Conservation (phyloP, 2,329 filamentous ascomycete genomes). For the Exophiala oligosperma region DNA sequence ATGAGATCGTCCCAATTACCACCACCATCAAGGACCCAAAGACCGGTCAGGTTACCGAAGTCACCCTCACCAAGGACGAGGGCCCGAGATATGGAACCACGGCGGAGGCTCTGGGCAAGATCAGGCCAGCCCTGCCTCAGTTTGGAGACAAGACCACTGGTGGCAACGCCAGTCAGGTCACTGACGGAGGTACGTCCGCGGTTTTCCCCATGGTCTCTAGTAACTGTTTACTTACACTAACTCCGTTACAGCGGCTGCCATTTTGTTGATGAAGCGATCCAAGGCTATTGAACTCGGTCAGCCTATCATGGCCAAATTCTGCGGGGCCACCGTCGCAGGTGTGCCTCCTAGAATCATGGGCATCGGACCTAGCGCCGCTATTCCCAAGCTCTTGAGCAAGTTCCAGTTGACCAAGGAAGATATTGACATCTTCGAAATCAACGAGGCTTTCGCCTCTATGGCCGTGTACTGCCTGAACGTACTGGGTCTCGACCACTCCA, state of each 20-base stretch:
- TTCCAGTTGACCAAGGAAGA: constrained; percentile 77
- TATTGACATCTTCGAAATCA: constrained; percentile 87
- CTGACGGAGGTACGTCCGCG: constrained; percentile 69
- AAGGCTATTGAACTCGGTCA: constrained; percentile 83
- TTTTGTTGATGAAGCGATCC: constrained; percentile 92
- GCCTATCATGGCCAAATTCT: constrained; percentile 92
- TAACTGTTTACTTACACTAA: too few species aligned
- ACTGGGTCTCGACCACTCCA: constrained; percentile 60
- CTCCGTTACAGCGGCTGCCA: constrained; percentile 64
- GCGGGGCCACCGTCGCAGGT: constrained; percentile 85
- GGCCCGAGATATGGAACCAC: constrained; percentile 90
- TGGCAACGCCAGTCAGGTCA: constrained; percentile 92
- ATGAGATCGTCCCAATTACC: constrained; percentile 88
- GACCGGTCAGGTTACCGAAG: constrained; percentile 71
- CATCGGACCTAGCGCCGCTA: constrained; percentile 53
- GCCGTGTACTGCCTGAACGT: constrained; percentile 88
- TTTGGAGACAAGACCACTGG: constrained; percentile 86
- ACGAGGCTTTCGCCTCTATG: constrained; percentile 98
- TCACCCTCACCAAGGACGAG: constrained; percentile 83
- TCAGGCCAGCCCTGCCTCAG: constrained; percentile 85
- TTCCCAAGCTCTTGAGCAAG: constrained; percentile 79
- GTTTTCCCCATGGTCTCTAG: not conserved
- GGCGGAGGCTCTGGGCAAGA: constrained; percentile 75
- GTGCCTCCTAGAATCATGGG: constrained; percentile 92
- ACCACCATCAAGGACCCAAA: constrained; percentile 82